A percentile compares a stretch with the other conserved stretches of the same genome.
Evolutionary conservation across 352 stramenopile genomes (phyloP).

Genomic region (Globisporangium echinulatum): DNA sequence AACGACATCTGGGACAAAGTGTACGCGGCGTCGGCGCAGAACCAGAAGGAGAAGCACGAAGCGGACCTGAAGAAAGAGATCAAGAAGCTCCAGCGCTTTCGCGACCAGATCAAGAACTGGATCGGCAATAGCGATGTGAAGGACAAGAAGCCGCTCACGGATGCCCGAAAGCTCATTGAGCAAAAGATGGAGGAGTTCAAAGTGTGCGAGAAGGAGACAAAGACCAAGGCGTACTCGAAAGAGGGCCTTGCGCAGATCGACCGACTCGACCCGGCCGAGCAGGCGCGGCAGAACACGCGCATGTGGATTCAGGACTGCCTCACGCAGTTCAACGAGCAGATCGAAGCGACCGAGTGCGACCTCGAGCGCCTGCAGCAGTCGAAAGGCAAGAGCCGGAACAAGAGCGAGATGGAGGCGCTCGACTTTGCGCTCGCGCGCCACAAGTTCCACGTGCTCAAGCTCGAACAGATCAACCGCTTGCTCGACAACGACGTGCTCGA

Average conservation of each 20-base stretch:
- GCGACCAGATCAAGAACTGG: constrained; percentile 99
- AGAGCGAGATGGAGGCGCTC: constrained; percentile 87
- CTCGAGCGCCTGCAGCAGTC: constrained; percentile 70
- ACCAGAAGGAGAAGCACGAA: constrained; percentile 99
- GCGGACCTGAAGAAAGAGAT: constrained; percentile 99
- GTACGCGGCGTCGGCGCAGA: constrained; percentile 94
- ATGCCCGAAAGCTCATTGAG: constrained; percentile 93
- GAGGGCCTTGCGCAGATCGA: constrained; percentile 94
- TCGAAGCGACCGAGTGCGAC: constrained; percentile 78
- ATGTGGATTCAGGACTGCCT: constrained; percentile 81
- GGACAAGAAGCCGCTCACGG: constrained; percentile 91
- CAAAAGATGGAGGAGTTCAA: constrained; percentile 99
- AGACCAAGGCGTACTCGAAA: constrained; percentile 99
- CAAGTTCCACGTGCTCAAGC: constrained; percentile 96
- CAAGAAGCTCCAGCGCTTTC: constrained; percentile 98
- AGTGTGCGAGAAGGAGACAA: constrained; percentile 99
- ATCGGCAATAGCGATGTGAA: constrained; percentile 97
- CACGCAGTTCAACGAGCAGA: constrained; percentile 86
- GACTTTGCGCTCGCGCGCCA: constrained; percentile 90
- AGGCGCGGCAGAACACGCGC: constrained; percentile 72
- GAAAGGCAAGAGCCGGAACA: constrained; percentile 95
- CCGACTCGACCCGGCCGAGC: constrained; percentile 87
- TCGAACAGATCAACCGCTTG: constrained; percentile 97
- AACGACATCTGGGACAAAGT: constrained; percentile 99
- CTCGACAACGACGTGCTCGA: constrained; percentile 96